Conservation (phyloP, 2,329 filamentous ascomycete genomes). For the Incumbomyces delicatus region DNA sequence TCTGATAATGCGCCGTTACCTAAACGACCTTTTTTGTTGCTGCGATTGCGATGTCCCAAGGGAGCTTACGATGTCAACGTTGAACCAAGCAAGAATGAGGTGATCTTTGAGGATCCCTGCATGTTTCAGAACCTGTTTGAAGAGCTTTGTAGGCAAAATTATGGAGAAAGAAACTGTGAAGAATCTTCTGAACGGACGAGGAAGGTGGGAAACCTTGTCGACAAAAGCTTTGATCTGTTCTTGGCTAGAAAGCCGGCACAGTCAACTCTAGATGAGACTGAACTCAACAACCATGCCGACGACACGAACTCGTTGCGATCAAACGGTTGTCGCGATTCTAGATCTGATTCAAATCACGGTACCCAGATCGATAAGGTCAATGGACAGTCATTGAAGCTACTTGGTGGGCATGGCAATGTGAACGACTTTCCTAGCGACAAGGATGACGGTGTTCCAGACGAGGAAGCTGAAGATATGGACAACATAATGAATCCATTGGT, state of each 20-base stretch:
- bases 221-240: constrained; percentile 14
- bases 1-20: constrained; percentile 18
- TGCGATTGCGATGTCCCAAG: constrained; percentile 45
- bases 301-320: too few relatives aligned
- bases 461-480: constrained; percentile 9
- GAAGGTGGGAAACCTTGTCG: not conserved
- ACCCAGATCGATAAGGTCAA: too few relatives aligned
- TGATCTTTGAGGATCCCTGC: constrained; percentile 45
- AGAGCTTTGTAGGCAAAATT: constrained; percentile 34
- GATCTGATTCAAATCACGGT: too few relatives aligned
- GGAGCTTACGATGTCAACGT: constrained; percentile 53
- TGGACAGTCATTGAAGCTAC: too few relatives aligned
- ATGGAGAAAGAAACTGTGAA: constrained; percentile 23
- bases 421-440: too few relatives aligned
- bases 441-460: constrained; percentile 1
- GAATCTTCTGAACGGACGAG: not conserved
- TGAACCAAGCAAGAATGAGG: constrained; percentile 54
- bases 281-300: too few relatives aligned
- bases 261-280: not conserved
- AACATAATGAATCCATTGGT: constrained; percentile 13
- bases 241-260: constrained; percentile 15
- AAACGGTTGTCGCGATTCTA: too few relatives aligned
- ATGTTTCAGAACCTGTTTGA: constrained; percentile 35
- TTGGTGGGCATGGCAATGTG: too few relatives aligned
- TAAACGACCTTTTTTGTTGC: constrained; percentile 46